Evolutionary conservation across 192 early-diverging fungal species (phyloP).

Genomic region (Chytriomyces sp.): DNA sequence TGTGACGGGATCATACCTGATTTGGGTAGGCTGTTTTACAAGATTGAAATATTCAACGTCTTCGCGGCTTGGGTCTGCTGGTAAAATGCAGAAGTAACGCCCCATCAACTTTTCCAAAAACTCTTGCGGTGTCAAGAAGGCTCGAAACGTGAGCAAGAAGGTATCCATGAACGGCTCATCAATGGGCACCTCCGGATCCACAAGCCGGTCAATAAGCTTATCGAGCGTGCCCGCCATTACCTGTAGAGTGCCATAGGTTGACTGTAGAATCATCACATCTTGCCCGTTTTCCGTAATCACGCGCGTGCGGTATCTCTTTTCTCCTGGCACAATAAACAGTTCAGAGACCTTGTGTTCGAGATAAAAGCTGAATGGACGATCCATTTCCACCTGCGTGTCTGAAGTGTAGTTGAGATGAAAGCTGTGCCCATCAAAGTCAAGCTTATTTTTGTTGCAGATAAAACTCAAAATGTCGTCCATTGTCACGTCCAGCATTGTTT

Average conservation of each 20-base stretch:
- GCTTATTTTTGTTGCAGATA: slow-evolving; percentile 38
- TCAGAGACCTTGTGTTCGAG: slow-evolving; percentile 21
- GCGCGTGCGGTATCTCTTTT: slow-evolving; percentile 53
- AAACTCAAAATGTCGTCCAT: slow-evolving; percentile 43
- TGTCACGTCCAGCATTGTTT: slow-evolving; percentile 24
- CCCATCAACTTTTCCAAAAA: slow-evolving; percentile 52
- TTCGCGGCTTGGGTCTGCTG: slow-evolving; percentile 43
- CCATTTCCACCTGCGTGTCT: slow-evolving; percentile 45
- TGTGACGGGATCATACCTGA: slow-evolving; percentile 44
- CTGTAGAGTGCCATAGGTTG: slow-evolving; percentile 45
- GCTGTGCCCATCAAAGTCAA: slow-evolving; percentile 41
- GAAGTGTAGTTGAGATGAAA: slow-evolving; percentile 14
- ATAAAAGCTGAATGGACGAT: slow-evolving; percentile 42
- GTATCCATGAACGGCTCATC: slow-evolving; percentile 52
- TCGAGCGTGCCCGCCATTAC: slow-evolving; percentile 57
- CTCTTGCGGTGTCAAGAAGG: slow-evolving; percentile 53
- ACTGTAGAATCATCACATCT: slow-evolving; percentile 51
- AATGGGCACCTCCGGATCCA: slow-evolving; percentile 35
- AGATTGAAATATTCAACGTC: slow-evolving; percentile 51
- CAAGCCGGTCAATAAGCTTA: slow-evolving; percentile 49
- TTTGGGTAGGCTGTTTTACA: slow-evolving; percentile 50
- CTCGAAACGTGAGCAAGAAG: slow-evolving; percentile 53
- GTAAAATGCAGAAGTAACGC: slow-evolving; percentile 46
- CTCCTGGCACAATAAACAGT: slow-evolving; percentile 47
- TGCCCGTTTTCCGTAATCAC: slow-evolving; percentile 46